Conservation (phyloP, 1,284 basidiomycete genomes). For the Naganishia cerealis region DNA sequence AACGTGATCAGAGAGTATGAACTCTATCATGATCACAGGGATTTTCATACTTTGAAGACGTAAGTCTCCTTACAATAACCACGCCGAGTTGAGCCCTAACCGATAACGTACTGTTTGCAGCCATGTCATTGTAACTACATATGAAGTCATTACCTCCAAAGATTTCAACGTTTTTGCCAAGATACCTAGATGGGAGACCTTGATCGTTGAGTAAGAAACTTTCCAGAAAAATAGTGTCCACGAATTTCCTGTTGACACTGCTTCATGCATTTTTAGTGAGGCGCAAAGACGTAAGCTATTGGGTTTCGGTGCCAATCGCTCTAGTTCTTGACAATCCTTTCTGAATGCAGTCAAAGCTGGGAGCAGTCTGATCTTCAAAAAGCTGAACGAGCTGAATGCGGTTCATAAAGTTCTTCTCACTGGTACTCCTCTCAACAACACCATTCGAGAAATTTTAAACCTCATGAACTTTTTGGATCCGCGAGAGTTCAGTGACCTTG, state of each 20-base stretch:
- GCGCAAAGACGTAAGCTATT: slow-evolving; percentile 75
- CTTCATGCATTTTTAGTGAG: slow-evolving; percentile 58
- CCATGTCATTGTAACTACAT: slow-evolving; percentile 85
- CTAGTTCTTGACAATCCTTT: slow-evolving; percentile 3
- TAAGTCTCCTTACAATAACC: slow-evolving; percentile 37
- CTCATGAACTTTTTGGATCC: slow-evolving; percentile 90
- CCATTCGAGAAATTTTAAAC: slow-evolving; percentile 90
- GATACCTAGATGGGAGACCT: slow-evolving; percentile 83
- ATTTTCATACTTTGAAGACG: slow-evolving; percentile 52
- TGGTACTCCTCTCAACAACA: slow-evolving; percentile 95
- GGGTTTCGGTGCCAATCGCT: background rate
- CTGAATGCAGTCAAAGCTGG: slow-evolving; percentile 69
- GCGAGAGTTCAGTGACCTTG: slow-evolving; percentile 70
- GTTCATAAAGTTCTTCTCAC: slow-evolving; percentile 88
- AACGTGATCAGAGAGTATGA: slow-evolving; percentile 81
- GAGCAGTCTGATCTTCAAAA: slow-evolving; percentile 74
- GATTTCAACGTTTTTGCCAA: slow-evolving; percentile 73
- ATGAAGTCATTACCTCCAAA: slow-evolving; percentile 70
- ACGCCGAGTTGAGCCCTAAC: slow-evolving; percentile 62
- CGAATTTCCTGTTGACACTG: background rate
- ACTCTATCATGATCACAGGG: slow-evolving; percentile 62
- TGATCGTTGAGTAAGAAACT: slow-evolving; percentile 69
- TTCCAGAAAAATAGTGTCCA: background rate
- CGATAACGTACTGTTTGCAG: slow-evolving; percentile 43
- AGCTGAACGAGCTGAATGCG: slow-evolving; percentile 74